Percentiles rank a stretch among this genome's conserved stretches.
Conservation (phyloP, 495 filamentous ascomycete species). For the Lasiosphaeria hispida region DNA sequence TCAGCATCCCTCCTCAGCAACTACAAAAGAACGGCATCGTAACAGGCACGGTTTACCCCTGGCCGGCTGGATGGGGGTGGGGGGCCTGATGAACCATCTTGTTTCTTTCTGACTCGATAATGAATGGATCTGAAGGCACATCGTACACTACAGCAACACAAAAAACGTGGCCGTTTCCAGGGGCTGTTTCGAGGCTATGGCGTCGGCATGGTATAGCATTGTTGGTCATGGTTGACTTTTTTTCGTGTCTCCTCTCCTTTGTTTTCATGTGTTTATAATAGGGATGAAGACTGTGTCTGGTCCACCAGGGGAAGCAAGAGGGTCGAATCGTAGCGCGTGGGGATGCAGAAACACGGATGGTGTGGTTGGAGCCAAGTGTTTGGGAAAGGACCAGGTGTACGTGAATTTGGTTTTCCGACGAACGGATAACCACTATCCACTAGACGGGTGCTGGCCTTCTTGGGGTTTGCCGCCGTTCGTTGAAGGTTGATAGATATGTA, state of each 20-base stretch:
- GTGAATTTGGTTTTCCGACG: neutral
- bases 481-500: conserved; percentile 10
- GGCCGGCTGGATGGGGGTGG: conserved; percentile 19
- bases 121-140: conserved; percentile 16
- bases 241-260: conserved; percentile 14
- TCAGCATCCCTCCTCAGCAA: conserved; percentile 26
- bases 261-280: conserved; percentile 15
- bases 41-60: conserved; percentile 18
- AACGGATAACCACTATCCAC: too few relatives aligned
- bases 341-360: neutral
- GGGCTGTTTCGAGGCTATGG: conserved; percentile 7
- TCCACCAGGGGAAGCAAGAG: neutral
- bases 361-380: neutral
- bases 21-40: conserved; percentile 25
- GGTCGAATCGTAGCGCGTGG: neutral
- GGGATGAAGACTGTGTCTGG: conserved; percentile 5
- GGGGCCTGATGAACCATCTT: conserved; percentile 9
- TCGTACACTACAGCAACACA: conserved; percentile 1
- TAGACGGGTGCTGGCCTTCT: too few relatives aligned
- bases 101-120: conserved; percentile 18
- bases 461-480: neutral
- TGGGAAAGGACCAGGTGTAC: neutral
- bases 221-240: conserved; percentile 16
- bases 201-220: conserved; percentile 20
- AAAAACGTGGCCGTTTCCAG: conserved; percentile 1